Conservation (phyloP, 2,329 filamentous ascomycete species). For the Diaporthe batatas region DNA sequence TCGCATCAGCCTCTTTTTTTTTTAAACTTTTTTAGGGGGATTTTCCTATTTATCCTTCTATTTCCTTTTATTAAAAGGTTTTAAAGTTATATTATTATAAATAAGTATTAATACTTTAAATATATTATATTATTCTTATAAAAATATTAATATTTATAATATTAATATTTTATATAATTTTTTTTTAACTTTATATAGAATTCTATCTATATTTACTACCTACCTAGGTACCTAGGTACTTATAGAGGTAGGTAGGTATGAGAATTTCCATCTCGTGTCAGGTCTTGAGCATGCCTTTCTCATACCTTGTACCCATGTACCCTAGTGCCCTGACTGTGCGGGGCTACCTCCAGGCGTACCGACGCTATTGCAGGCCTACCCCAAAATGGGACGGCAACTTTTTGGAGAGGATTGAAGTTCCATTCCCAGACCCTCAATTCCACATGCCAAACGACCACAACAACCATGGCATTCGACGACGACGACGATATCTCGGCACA, state of each 20-base stretch:
- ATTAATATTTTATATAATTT: too few relatives aligned
- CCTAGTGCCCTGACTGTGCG: background rate
- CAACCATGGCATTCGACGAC: constrained; percentile 49
- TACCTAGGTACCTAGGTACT: too few relatives aligned
- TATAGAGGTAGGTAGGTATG: too few relatives aligned
- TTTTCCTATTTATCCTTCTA: background rate
- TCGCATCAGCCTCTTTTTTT: background rate
- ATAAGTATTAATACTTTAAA: too few relatives aligned
- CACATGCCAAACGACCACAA: background rate
- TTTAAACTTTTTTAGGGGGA: background rate
- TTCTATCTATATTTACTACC: too few relatives aligned
- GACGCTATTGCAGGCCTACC: background rate
- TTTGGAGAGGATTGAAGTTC: background rate
- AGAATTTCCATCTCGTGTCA: too few relatives aligned
- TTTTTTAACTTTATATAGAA: too few relatives aligned
- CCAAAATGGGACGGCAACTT: constrained; percentile 6
- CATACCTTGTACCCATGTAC: background rate
- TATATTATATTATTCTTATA: too few relatives aligned
- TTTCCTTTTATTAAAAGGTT: too few relatives aligned
- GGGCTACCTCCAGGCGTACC: background rate
- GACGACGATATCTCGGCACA: constrained; percentile 46
- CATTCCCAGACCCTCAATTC: background rate
- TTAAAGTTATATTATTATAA: too few relatives aligned
- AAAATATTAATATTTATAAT: too few relatives aligned
- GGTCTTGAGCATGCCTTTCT: too few relatives aligned